These are phyloP conservation scores for Aspergillus fumigatiaffinis DNA, from an alignment of 2,329 filamentous ascomycete genomes.

Conservation along the genomic window DNA sequence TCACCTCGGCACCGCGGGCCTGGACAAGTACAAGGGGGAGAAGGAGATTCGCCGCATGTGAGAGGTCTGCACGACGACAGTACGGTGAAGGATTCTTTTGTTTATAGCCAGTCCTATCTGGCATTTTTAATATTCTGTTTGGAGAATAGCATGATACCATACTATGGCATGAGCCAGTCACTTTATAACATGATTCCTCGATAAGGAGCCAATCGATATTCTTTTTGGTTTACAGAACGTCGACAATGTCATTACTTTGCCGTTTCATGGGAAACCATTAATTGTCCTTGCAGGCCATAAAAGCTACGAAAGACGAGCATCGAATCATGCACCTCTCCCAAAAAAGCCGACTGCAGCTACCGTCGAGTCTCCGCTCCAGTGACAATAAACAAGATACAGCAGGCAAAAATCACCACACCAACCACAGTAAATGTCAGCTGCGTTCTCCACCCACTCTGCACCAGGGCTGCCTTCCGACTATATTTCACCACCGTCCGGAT, in stretches of 20 bases:
- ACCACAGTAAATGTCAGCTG: slow-evolving; percentile 62
- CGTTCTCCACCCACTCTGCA: slow-evolving; percentile 92
- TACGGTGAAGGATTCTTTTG: not conserved
- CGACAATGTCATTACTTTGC: not conserved
- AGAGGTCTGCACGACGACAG: slow-evolving; percentile 5
- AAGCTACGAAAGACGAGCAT: not conserved
- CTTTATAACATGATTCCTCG: slow-evolving; percentile 2
- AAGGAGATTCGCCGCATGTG: slow-evolving; percentile 82
- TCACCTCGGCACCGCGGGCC: slow-evolving; percentile 66
- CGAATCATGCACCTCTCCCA: not conserved
- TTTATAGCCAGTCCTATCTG: not conserved
- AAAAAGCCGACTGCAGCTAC: not conserved
- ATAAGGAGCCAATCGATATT: not conserved
- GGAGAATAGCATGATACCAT: slow-evolving; percentile 9
- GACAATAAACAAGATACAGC: slow-evolving; percentile 43
- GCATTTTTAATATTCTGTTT: not conserved
- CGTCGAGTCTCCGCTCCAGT: slow-evolving; percentile 27
- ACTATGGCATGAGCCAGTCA: slow-evolving; percentile 7
- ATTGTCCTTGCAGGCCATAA: not conserved
- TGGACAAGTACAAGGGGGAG: slow-evolving; percentile 85
- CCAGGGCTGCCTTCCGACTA: slow-evolving; percentile 70
- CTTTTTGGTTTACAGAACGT: not conserved
- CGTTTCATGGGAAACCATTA: not conserved
- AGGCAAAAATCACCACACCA: slow-evolving; percentile 41
- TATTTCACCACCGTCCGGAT: slow-evolving; percentile 80